phyloP scores from a whole-genome alignment of 73 alveolate genomes.

The Paramecium bursaria region DNA sequence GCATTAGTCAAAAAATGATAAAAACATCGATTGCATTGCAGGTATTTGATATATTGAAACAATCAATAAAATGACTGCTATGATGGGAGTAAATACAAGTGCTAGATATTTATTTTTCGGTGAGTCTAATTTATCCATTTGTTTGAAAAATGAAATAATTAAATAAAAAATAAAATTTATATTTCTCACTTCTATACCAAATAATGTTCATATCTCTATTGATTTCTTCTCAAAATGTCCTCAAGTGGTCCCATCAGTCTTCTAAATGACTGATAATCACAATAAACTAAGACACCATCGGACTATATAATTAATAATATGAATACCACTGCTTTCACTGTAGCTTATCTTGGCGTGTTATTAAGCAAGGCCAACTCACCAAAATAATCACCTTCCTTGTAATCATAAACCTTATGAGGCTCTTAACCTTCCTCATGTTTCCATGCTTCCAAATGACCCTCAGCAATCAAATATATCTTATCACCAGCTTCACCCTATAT shows the following conservation, averaged over 20 bases:
- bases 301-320: slow-evolving; percentile 36
- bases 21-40: slow-evolving; percentile 1
- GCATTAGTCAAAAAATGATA: slow-evolving; percentile 42
- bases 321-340: slow-evolving; percentile 79
- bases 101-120: no score
- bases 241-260: slow-evolving; percentile 81
- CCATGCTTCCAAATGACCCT: slow-evolving; percentile 77
- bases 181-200: no score
- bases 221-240: slow-evolving; percentile 64
- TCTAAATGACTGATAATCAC: slow-evolving; percentile 78
- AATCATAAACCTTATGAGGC: slow-evolving; percentile 82
- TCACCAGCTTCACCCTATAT: slow-evolving; percentile 80
- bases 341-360: slow-evolving; percentile 95
- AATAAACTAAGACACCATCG: slow-evolving; percentile 65
- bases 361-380: slow-evolving; percentile 97
- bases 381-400: slow-evolving; percentile 91
- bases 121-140: no score
- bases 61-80: no score
- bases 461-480: slow-evolving; percentile 80
- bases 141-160: no score
- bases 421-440: slow-evolving; percentile 83
- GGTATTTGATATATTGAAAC: slow-evolving; percentile 15
- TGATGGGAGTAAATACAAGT: no score
- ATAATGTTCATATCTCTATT: slow-evolving; percentile 5
- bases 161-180: no score